A percentile compares a stretch with the other conserved stretches of the same genome.
Evolutionary conservation across 1,284 basidiomycete species (phyloP).

Genomic region (Marasmius oreades): DNA sequence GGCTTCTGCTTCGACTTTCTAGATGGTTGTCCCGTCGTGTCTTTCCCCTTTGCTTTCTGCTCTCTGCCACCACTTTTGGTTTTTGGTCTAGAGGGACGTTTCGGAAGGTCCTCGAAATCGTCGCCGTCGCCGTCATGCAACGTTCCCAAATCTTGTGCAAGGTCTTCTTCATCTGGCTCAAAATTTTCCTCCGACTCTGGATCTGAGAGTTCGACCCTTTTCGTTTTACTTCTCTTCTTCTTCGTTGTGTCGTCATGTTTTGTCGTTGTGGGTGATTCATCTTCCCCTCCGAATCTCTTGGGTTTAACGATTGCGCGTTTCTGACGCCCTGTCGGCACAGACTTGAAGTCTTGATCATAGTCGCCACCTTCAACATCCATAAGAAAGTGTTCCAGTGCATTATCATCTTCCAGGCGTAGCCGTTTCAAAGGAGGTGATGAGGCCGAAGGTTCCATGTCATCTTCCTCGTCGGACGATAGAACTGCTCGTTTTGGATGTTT

Average conservation of each 20-base stretch:
- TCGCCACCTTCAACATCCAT: conserved; percentile 6
- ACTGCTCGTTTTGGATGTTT: conserved; percentile 5
- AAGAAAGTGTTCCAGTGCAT: conserved; percentile 7
- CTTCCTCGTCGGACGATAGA: conserved; percentile 8
- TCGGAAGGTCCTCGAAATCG: conserved; percentile 28
- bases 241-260: conserved; percentile 8
- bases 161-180: conserved; percentile 16
- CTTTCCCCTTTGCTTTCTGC: conserved; percentile 20
- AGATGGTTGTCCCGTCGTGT: conserved; percentile 23
- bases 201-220: conserved; percentile 22
- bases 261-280: conserved; percentile 15
- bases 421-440: conserved; percentile 10
- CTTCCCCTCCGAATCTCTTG: conserved; percentile 9
- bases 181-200: conserved; percentile 24
- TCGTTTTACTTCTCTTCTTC: conserved; percentile 11
- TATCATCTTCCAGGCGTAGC: conserved; percentile 1
- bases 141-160: conserved; percentile 18
- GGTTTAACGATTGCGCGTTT: conserved; percentile 11
- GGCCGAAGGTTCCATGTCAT: neutral
- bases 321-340: conserved; percentile 15
- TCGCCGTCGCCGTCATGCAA: conserved; percentile 31
- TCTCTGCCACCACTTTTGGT: conserved; percentile 21
- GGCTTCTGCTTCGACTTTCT: conserved; percentile 4
- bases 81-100: conserved; percentile 24
- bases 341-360: conserved; percentile 3